These are phyloP conservation scores for Cicer yamashitae DNA, from an alignment of 306 rosid genomes.

Conservation along the genomic window DNA sequence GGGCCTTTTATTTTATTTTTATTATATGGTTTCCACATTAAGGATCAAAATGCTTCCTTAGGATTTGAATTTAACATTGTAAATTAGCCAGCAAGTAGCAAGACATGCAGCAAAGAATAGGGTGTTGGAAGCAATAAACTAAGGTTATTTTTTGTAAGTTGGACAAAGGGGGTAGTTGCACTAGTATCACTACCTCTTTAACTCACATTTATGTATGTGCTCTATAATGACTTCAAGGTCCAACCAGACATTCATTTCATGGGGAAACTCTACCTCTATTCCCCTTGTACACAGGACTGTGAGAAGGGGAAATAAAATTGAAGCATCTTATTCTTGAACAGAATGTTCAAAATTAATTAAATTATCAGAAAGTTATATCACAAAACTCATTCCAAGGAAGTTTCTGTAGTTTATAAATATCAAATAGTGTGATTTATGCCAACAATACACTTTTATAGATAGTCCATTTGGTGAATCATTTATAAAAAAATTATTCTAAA, in stretches of 20 bases:
- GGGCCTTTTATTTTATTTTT: constrained; percentile 42
- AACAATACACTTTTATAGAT: no score
- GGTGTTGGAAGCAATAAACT: constrained; percentile 75
- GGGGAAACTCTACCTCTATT: constrained; percentile 55
- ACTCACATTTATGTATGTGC: constrained; percentile 59
- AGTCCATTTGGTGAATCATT: no score
- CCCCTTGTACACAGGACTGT: constrained; percentile 39
- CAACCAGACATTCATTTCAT: constrained; percentile 89
- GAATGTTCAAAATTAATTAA: constrained; percentile 51
- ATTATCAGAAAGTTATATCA: constrained; percentile 31
- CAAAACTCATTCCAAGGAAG: constrained; percentile 69
- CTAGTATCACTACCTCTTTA: constrained; percentile 59
- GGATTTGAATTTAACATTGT: constrained; percentile 17
- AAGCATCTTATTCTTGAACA: constrained; percentile 37
- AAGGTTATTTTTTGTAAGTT: constrained; percentile 29
- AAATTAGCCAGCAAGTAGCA: constrained; percentile 36
- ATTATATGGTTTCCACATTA: constrained; percentile 37
- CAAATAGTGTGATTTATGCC: no score
- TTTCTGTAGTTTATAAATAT: constrained; percentile 42
- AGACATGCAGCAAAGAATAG: constrained; percentile 37
- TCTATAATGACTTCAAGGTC: constrained; percentile 55
- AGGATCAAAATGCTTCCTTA: constrained; percentile 40
- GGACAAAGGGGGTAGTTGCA: constrained; percentile 68
- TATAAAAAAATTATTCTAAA: no score
- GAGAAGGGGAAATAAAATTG: constrained; percentile 17